Conservation (phyloP, 1,284 basidiomycete genomes). For the Athelia sp. region DNA sequence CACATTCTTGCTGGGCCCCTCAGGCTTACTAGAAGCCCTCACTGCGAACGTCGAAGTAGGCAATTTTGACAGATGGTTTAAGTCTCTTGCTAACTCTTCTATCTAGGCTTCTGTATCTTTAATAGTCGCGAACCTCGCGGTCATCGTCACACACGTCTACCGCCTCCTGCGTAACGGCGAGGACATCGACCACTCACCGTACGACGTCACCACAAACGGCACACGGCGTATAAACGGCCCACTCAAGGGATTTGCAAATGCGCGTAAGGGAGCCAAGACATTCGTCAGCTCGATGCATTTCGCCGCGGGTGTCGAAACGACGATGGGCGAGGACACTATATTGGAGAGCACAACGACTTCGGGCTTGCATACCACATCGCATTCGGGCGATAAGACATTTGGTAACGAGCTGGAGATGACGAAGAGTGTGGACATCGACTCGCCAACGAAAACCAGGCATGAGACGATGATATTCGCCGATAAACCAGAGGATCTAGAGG, state of each 20-base stretch:
- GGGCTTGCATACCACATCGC: too few relatives aligned
- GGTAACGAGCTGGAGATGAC: too few relatives aligned
- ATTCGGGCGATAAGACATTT: too few relatives aligned
- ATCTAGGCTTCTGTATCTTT: constrained; percentile 7
- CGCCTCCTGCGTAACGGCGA: constrained; percentile 3
- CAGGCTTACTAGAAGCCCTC: constrained; percentile 9
- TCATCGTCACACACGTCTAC: constrained; percentile 4
- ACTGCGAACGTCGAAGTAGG: constrained; percentile 10
- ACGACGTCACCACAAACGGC: not conserved
- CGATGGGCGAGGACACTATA: too few relatives aligned
- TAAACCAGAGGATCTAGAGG: too few relatives aligned
- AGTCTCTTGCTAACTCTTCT: not conserved
- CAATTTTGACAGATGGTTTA: not conserved
- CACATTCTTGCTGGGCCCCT: constrained; percentile 8
- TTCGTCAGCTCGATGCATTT: not conserved
- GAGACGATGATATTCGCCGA: too few relatives aligned
- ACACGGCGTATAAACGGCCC: not conserved
- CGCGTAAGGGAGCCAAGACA: not conserved
- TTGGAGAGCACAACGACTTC: too few relatives aligned
- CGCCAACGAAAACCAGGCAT: too few relatives aligned
- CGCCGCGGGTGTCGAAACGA: not conserved
- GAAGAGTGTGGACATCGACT: too few relatives aligned
- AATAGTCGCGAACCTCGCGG: constrained; percentile 6
- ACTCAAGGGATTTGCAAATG: not conserved
- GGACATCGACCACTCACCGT: constrained; percentile 4